A percentile compares a stretch with the other conserved stretches of the same genome.
These are phyloP conservation scores for Triangularia setosa DNA, from an alignment of 2,329 filamentous ascomycete genomes.

Conservation along the genomic window DNA sequence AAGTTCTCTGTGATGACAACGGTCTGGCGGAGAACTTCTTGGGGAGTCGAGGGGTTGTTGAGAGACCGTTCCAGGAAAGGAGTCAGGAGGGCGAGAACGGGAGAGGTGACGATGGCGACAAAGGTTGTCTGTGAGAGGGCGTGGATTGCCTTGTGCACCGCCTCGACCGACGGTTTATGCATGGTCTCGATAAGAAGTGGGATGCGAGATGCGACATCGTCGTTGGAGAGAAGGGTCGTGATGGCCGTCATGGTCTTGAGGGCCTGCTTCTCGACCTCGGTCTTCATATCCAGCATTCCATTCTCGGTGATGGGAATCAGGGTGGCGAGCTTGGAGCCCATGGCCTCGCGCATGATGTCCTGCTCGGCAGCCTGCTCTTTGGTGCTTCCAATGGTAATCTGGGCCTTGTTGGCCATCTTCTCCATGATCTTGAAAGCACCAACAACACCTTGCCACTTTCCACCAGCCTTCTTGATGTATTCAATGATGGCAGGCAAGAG, in stretches of 20 bases:
- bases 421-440: slow-evolving; percentile 81
- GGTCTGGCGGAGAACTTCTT: slow-evolving; percentile 92
- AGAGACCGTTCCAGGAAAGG: slow-evolving; percentile 91
- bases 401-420: slow-evolving; percentile 91
- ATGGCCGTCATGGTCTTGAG: slow-evolving; percentile 87
- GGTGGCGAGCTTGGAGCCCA: slow-evolving; percentile 81
- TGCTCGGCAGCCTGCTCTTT: slow-evolving; percentile 83
- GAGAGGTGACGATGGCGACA: slow-evolving; percentile 91
- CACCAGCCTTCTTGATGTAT: slow-evolving; percentile 78
- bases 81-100: slow-evolving; percentile 88
- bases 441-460: slow-evolving; percentile 96
- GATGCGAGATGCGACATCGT: slow-evolving; percentile 90
- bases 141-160: slow-evolving; percentile 92
- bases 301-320: slow-evolving; percentile 88
- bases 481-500: slow-evolving; percentile 70
- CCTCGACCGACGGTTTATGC: slow-evolving; percentile 86
- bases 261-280: slow-evolving; percentile 84
- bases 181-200: slow-evolving; percentile 91
- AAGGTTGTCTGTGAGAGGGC: slow-evolving; percentile 98
- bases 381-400: slow-evolving; percentile 72
- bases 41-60: slow-evolving; percentile 83
- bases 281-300: slow-evolving; percentile 95
- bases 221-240: slow-evolving; percentile 87
- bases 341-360: slow-evolving; percentile 82
- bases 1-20: slow-evolving; percentile 97